phyloP scores from a whole-genome alignment of 768 basidiomycete genomes.

The Lactarius sanguifluus region DNA sequence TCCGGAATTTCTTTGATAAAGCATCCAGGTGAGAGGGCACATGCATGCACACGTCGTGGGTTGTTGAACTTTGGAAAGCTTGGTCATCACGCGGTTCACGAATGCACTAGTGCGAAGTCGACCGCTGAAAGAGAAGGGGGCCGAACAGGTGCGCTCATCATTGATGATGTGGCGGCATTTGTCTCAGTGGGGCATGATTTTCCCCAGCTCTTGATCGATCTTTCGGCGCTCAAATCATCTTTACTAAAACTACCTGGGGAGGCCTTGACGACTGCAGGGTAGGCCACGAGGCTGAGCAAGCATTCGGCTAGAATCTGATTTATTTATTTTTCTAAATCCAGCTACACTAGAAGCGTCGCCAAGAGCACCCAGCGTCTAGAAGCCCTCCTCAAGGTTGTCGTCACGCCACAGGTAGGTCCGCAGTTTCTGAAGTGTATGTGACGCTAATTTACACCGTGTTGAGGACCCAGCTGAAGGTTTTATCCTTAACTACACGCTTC shows the following conservation, averaged over 20 bases:
- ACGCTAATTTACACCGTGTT: constrained; percentile 11
- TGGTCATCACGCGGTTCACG: constrained; percentile 85
- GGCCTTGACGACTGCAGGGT: constrained; percentile 54
- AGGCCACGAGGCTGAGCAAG: constrained; percentile 25
- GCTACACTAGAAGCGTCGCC: constrained; percentile 78
- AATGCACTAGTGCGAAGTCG: constrained; percentile 86
- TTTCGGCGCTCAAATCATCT: constrained; percentile 82
- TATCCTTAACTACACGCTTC: constrained; percentile 90
- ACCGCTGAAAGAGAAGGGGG: constrained; percentile 89
- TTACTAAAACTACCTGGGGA: constrained; percentile 84
- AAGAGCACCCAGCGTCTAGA: constrained; percentile 84
- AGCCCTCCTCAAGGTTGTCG: constrained; percentile 91
- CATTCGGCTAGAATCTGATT: constrained; percentile 5
- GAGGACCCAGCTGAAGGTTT: constrained; percentile 93
- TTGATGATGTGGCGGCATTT: constrained; percentile 5
- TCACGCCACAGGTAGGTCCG: constrained; percentile 89
- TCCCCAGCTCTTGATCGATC: constrained; percentile 78
- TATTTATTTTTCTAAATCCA: constrained; percentile 36
- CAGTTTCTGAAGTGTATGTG: constrained; percentile 21
- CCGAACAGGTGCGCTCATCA: constrained; percentile 81
- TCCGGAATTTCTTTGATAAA: constrained; percentile 92
- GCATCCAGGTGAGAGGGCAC: constrained; percentile 66
- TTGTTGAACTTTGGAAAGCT: constrained; percentile 41
- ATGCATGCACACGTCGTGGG: background rate
- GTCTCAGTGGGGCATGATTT: constrained; percentile 23